A percentile compares a stretch with the other conserved stretches of the same genome.
Conservation (phyloP, 2,329 filamentous ascomycete genomes). For the Colletotrichum tamarilloi region DNA sequence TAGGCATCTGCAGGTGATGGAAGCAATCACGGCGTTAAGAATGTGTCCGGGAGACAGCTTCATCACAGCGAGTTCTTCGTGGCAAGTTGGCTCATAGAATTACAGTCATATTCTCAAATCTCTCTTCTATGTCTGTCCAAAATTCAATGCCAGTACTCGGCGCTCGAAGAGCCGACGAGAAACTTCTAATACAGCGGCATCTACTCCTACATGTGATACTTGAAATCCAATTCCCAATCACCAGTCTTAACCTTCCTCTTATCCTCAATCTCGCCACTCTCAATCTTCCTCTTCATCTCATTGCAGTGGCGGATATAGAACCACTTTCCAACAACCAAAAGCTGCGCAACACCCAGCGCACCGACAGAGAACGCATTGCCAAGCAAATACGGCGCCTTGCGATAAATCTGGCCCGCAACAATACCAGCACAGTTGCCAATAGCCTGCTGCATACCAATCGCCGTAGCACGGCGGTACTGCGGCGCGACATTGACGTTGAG, state of each 20-base stretch:
- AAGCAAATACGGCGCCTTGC: conserved; percentile 45
- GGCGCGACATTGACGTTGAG: conserved; percentile 57
- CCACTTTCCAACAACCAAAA: conserved; percentile 51
- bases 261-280: conserved; percentile 54
- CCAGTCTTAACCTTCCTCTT: conserved; percentile 56
- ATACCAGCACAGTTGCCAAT: conserved; percentile 57
- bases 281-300: conserved; percentile 49
- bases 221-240: conserved; percentile 59
- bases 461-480: conserved; percentile 57
- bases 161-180: no score
- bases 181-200: no score
- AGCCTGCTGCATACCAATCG: conserved; percentile 50
- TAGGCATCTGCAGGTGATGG: no score
- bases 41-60: no score
- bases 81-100: no score
- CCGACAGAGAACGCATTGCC: conserved; percentile 42
- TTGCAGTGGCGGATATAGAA: conserved; percentile 57
- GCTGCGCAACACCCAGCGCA: conserved; percentile 43
- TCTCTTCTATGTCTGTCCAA: no score
- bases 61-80: no score
- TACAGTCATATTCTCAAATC: no score
- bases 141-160: no score
- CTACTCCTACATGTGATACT: conserved; percentile 50
- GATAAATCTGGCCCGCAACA: conserved; percentile 52
- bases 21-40: no score